phyloP scores from a whole-genome alignment of 108 stramenopile genomes.

The Nitzschia palea region DNA sequence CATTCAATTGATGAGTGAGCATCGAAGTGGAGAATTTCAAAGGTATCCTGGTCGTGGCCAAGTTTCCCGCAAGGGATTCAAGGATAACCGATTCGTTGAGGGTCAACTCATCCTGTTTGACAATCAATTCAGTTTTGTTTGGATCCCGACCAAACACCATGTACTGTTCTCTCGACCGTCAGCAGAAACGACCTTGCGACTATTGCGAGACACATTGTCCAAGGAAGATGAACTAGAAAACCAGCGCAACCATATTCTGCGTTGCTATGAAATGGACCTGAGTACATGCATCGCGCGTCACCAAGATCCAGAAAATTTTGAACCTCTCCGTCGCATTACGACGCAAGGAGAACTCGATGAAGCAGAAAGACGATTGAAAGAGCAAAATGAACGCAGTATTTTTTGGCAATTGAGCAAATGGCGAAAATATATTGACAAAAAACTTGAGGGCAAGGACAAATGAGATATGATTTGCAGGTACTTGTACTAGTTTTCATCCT shows the following conservation, averaged over 20 bases:
- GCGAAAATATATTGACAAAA: slow-evolving; percentile 32
- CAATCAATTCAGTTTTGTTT: slow-evolving; percentile 76
- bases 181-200: slow-evolving; percentile 50
- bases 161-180: slow-evolving; percentile 77
- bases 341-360: slow-evolving; percentile 24
- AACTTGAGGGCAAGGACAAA: slow-evolving; percentile 6
- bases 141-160: slow-evolving; percentile 74
- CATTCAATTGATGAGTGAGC: slow-evolving; percentile 50
- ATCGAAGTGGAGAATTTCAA: slow-evolving; percentile 44
- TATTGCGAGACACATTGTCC: slow-evolving; percentile 48
- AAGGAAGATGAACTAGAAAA: slow-evolving; percentile 58
- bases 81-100: slow-evolving; percentile 66
- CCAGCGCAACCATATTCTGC: slow-evolving; percentile 45
- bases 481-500: not conserved
- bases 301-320: slow-evolving; percentile 12
- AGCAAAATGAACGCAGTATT: not conserved
- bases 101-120: slow-evolving; percentile 76
- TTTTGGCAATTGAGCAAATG: slow-evolving; percentile 28
- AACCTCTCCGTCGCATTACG: slow-evolving; percentile 30
- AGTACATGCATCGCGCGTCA: slow-evolving; percentile 31
- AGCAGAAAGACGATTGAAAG: slow-evolving; percentile 16
- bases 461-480: not conserved
- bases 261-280: slow-evolving; percentile 58
- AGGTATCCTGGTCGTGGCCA: slow-evolving; percentile 66
- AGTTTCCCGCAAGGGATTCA: slow-evolving; percentile 60